These are phyloP conservation scores for Botryococcus braunii DNA, from an alignment of 163 green algal species.

Conservation along the genomic window DNA sequence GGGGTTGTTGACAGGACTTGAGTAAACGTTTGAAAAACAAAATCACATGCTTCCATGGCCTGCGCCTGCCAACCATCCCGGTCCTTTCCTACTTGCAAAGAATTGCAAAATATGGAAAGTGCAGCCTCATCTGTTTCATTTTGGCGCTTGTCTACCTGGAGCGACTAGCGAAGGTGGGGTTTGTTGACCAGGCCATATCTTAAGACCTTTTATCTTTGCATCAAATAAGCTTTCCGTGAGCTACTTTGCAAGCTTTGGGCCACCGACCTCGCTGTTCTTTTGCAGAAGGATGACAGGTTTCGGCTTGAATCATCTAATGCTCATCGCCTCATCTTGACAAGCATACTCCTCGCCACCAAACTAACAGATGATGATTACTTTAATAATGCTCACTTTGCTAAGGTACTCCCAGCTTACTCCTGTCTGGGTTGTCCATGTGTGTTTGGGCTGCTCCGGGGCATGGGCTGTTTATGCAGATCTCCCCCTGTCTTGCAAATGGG, in stretches of 20 bases:
- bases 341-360: constrained; percentile 63
- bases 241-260: not conserved
- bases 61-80: constrained; percentile 44
- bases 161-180: constrained; percentile 24
- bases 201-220: not conserved
- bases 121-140: constrained; percentile 62
- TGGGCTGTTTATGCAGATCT: too few species aligned
- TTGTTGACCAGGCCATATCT: not conserved
- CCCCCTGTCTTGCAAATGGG: too few species aligned
- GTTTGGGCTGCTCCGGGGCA: too few species aligned
- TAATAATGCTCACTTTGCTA: constrained; percentile 71
- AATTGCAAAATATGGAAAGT: constrained; percentile 66
- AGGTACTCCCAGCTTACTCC: too few species aligned
- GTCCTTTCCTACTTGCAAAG: constrained; percentile 57
- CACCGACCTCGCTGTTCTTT: not conserved
- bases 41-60: constrained; percentile 56
- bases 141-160: constrained; percentile 61
- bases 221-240: not conserved
- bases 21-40: too few species aligned
- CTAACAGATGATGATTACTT: constrained; percentile 71
- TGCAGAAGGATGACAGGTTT: constrained; percentile 37
- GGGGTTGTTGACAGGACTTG: too few species aligned
- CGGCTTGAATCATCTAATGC: constrained; percentile 49
- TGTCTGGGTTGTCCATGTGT: too few species aligned
- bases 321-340: constrained; percentile 59